These are phyloP conservation scores for Aspergillus haitiensis DNA, from an alignment of 495 filamentous ascomycete species.

Conservation along the genomic window DNA sequence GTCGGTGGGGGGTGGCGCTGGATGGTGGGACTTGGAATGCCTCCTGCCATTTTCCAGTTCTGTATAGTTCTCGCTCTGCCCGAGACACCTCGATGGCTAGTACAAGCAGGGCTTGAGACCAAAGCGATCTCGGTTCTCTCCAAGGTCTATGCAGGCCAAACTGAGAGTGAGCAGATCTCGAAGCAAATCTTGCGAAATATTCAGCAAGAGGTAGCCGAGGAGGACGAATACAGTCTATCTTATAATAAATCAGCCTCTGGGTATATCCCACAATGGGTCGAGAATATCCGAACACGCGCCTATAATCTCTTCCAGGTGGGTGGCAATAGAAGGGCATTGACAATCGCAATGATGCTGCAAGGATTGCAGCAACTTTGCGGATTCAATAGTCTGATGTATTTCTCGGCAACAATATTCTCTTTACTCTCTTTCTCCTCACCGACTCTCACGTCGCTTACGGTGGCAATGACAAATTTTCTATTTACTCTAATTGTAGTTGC, in stretches of 20 bases:
- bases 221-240: slow-evolving; percentile 44
- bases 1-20: slow-evolving; percentile 75
- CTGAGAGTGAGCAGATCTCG: slow-evolving; percentile 46
- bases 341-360: slow-evolving; percentile 82
- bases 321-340: slow-evolving; percentile 74
- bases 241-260: slow-evolving; percentile 18
- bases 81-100: slow-evolving; percentile 85
- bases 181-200: slow-evolving; percentile 62
- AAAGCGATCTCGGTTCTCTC: slow-evolving; percentile 63
- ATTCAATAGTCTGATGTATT: slow-evolving; percentile 96
- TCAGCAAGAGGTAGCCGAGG: slow-evolving; percentile 66
- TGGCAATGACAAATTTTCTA: slow-evolving; percentile 80
- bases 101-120: slow-evolving; percentile 59
- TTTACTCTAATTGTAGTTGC: slow-evolving; percentile 76
- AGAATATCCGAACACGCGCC: slow-evolving; percentile 42
- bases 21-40: slow-evolving; percentile 83
- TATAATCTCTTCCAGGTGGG: slow-evolving; percentile 57
- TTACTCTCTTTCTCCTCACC: slow-evolving; percentile 77
- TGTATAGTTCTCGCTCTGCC: slow-evolving; percentile 66
- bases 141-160: slow-evolving; percentile 60
- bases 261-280: slow-evolving; percentile 29
- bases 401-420: slow-evolving; percentile 85
- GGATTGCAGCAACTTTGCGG: slow-evolving; percentile 88
- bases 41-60: slow-evolving; percentile 72
- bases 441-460: slow-evolving; percentile 75